These are phyloP conservation scores for Cyberlindnera mycetangii DNA, from an alignment of 805 yeast species.

Conservation along the genomic window DNA sequence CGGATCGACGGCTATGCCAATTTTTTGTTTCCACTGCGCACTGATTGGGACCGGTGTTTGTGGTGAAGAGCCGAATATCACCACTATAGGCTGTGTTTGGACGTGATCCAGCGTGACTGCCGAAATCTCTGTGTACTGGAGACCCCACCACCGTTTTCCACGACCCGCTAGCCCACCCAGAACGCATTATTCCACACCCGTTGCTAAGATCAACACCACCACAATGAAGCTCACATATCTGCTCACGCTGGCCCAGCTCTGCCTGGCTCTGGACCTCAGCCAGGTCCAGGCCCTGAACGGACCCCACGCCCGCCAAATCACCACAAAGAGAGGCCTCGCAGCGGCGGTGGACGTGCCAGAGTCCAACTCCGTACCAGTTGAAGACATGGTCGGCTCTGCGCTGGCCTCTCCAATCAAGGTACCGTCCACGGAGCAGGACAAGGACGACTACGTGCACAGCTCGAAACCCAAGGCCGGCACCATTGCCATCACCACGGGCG, in stretches of 20 bases:
- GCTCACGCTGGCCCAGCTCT: neutral
- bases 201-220: neutral
- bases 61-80: no score
- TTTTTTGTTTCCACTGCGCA: no score
- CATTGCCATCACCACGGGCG: neutral
- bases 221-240: constrained; percentile 1
- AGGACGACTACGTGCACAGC: neutral
- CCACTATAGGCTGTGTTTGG: no score
- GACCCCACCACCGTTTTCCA: neutral
- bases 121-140: neutral
- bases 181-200: neutral
- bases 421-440: constrained; percentile 1
- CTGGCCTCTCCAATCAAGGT: neutral
- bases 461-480: neutral
- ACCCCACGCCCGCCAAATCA: constrained; percentile 9
- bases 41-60: no score
- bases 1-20: no score
- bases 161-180: no score
- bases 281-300: neutral
- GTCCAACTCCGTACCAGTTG: constrained; percentile 25
- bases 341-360: constrained; percentile 25
- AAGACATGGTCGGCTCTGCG: constrained; percentile 8
- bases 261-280: constrained; percentile 5
- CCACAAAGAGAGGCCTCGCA: constrained; percentile 21
- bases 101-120: no score